phyloP scores from a whole-genome alignment of 2,329 filamentous ascomycete genomes.

The Fusarium guadeloupense region DNA sequence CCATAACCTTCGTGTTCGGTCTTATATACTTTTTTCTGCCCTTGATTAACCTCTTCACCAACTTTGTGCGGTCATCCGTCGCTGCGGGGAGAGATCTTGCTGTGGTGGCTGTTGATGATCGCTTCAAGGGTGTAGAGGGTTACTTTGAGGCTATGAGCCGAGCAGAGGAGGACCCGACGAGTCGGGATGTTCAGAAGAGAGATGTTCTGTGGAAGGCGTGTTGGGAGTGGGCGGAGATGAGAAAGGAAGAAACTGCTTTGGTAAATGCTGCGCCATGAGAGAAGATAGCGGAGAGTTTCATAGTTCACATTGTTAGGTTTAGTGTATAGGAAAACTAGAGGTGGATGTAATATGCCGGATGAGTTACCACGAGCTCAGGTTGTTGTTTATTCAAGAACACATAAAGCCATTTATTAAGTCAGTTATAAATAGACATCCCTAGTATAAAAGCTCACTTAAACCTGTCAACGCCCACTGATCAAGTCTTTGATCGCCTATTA shows the following conservation, averaged over 20 bases:
- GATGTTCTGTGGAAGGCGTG: constrained; percentile 26
- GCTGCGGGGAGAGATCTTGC: constrained; percentile 27
- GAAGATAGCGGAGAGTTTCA: too few species aligned
- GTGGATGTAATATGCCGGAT: too few species aligned
- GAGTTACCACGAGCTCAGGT: too few species aligned
- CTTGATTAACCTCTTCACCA: constrained; percentile 8
- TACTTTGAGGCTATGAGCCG: constrained; percentile 19
- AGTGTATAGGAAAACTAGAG: too few species aligned
- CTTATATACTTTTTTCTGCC: constrained; percentile 1
- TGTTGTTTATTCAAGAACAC: too few species aligned
- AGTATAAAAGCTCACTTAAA: constrained; percentile 1
- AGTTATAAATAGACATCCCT: too few species aligned
- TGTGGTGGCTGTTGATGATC: constrained; percentile 19
- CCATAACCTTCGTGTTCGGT: neutral
- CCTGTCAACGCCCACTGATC: neutral
- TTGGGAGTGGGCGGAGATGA: constrained; percentile 28
- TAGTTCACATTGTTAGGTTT: too few species aligned
- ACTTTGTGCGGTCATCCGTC: constrained; percentile 11
- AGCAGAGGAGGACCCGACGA: neutral
- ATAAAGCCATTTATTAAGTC: too few species aligned
- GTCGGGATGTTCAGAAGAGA: constrained; percentile 1
- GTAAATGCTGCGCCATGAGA: neutral
- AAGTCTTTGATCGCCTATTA: neutral
- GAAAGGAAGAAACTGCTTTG: constrained; percentile 20
- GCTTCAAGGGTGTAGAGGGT: neutral